These are phyloP conservation scores for Sphagnum tenellum DNA, from an alignment of 225 moss, liverwort and hornwort species.

Conservation along the genomic window DNA sequence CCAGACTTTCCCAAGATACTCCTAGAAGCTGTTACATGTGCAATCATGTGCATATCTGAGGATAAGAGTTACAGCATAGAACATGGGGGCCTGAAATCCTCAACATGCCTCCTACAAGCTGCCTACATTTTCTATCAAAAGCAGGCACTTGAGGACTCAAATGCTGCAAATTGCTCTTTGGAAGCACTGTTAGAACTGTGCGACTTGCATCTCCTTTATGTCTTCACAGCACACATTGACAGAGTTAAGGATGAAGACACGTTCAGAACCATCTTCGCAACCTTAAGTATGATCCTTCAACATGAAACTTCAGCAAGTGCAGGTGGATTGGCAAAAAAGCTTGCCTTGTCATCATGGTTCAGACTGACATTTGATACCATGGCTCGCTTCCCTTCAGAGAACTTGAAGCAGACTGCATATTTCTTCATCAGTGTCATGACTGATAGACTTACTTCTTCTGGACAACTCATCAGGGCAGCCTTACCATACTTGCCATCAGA, in stretches of 20 bases:
- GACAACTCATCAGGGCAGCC: constrained; percentile 18
- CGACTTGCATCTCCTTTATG: constrained; percentile 39
- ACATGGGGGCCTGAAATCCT: constrained; percentile 29
- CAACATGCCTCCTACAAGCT: constrained; percentile 40
- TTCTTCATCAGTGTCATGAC: constrained; percentile 37
- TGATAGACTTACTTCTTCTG: constrained; percentile 19
- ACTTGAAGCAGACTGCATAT: constrained; percentile 41
- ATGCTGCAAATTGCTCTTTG: constrained; percentile 7
- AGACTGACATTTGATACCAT: constrained; percentile 49
- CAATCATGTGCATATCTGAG: constrained; percentile 36
- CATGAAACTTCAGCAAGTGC: constrained; percentile 20
- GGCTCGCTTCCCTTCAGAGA: constrained; percentile 45
- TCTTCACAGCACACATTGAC: constrained; percentile 26
- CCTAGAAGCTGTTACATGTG: constrained; percentile 32
- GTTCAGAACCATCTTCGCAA: constrained; percentile 19
- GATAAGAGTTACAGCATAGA: constrained; percentile 27
- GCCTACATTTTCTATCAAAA: constrained; percentile 32
- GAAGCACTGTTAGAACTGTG: constrained; percentile 44
- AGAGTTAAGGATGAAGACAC: constrained; percentile 33
- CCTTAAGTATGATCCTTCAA: constrained; percentile 34
- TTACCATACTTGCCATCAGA: constrained; percentile 38
- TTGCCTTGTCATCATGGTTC: constrained; percentile 43
- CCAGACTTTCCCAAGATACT: constrained; percentile 25
- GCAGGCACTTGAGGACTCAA: constrained; percentile 9
- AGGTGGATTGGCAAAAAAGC: constrained; percentile 35